A percentile compares a stretch with the other conserved stretches of the same genome.
These are phyloP conservation scores for Cordyceps fumosorosea DNA, from an alignment of 2,329 filamentous ascomycete genomes.

Conservation along the genomic window DNA sequence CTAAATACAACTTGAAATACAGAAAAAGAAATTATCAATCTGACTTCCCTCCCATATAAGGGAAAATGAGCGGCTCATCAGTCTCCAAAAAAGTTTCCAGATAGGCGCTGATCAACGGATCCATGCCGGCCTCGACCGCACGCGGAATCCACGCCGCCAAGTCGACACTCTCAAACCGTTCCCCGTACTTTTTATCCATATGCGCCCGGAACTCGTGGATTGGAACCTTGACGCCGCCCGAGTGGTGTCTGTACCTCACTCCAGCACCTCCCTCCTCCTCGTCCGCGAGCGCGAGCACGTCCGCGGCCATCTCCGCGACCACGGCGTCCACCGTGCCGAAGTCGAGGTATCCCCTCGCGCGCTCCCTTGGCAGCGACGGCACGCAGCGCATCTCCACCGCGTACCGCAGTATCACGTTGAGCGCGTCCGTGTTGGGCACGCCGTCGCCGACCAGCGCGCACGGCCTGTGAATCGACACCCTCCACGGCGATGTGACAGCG, in stretches of 20 bases:
- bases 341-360: background rate
- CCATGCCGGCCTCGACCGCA: constrained; percentile 14
- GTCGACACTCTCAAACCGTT: constrained; percentile 13
- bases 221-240: constrained; percentile 15
- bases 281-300: background rate
- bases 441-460: background rate
- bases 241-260: constrained; percentile 9
- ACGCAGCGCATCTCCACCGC: constrained; percentile 15
- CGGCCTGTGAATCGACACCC: background rate
- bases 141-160: constrained; percentile 9
- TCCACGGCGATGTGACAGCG: background rate
- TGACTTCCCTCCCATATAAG: constrained; percentile 14
- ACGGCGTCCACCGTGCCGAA: background rate
- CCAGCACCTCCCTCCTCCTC: background rate
- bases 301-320: background rate
- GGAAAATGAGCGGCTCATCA: constrained; percentile 14
- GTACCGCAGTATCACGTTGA: constrained; percentile 15
- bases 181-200: constrained; percentile 14
- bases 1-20: background rate
- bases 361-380: constrained; percentile 7
- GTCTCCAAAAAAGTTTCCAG: constrained; percentile 15
- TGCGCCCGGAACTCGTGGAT: constrained; percentile 12
- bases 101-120: constrained; percentile 16
- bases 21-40: background rate
- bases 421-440: constrained; percentile 5